Evolutionary conservation across 1,284 basidiomycete genomes (phyloP).

Genomic region (Sanghuangporus baumii): DNA sequence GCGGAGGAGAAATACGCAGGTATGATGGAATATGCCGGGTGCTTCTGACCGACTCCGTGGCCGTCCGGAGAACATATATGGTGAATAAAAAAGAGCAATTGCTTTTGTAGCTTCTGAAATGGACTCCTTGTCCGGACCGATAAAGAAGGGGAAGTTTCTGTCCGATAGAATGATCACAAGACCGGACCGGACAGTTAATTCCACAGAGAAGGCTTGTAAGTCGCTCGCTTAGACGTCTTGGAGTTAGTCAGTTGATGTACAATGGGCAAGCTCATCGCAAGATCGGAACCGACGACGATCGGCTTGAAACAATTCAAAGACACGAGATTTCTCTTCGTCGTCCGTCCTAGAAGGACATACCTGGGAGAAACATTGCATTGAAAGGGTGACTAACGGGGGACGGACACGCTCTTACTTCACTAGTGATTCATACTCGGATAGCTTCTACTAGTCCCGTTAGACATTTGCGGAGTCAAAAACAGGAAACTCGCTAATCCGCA

Average conservation of each 20-base stretch:
- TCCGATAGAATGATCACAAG: not conserved
- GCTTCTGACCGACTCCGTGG: not conserved
- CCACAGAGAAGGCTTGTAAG: too few relatives aligned
- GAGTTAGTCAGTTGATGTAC: too few relatives aligned
- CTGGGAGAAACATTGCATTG: too few relatives aligned
- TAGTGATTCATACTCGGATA: not conserved
- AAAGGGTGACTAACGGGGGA: too few relatives aligned
- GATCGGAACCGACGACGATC: too few relatives aligned
- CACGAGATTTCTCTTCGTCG: too few relatives aligned
- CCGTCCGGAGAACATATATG: too few relatives aligned
- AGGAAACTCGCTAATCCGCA: slow-evolving; percentile 10
- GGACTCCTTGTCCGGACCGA: not conserved
- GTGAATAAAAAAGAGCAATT: not conserved
- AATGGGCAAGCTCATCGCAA: too few relatives aligned
- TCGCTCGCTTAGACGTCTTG: too few relatives aligned
- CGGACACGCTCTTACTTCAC: not conserved
- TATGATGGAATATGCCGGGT: not conserved
- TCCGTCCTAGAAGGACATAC: too few relatives aligned
- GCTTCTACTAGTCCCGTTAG: not conserved
- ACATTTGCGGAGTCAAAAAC: not conserved
- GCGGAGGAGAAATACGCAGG: not conserved
- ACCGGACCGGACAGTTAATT: not conserved
- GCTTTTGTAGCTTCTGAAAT: not conserved
- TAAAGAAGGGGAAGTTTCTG: not conserved
- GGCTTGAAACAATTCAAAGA: too few relatives aligned